Conservation (phyloP, 2,329 filamentous ascomycete genomes). For the Pseudopithomyces maydicus region DNA sequence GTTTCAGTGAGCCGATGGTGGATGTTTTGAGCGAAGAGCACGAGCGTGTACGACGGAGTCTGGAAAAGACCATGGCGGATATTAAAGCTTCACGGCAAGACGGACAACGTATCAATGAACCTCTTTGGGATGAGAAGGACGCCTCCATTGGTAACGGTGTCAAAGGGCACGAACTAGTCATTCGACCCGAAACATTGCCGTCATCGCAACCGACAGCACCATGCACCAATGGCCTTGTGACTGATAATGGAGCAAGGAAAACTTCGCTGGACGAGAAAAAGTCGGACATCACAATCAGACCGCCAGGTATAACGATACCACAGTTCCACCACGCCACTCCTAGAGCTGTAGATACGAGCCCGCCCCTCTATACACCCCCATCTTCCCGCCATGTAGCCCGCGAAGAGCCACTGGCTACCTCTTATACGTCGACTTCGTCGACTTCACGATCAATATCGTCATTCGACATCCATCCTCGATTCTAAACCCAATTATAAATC, state of each 20-base stretch:
- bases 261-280: slow-evolving; percentile 37
- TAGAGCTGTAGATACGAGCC: slow-evolving; percentile 16
- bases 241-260: slow-evolving; percentile 18
- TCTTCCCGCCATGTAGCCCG: background rate
- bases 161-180: slow-evolving; percentile 16
- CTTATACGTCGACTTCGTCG: background rate
- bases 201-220: slow-evolving; percentile 10
- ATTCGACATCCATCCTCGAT: background rate
- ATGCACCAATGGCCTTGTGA: slow-evolving; percentile 14
- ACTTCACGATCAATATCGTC: background rate
- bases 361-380: background rate
- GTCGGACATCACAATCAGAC: slow-evolving; percentile 38
- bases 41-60: slow-evolving; percentile 30
- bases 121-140: slow-evolving; percentile 33
- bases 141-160: slow-evolving; percentile 24
- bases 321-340: slow-evolving; percentile 27
- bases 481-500: background rate
- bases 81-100: slow-evolving; percentile 14
- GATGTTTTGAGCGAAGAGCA: slow-evolving; percentile 26
- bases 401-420: background rate
- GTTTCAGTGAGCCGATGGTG: slow-evolving; percentile 32
- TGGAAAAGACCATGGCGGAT: slow-evolving; percentile 30
- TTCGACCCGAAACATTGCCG: slow-evolving; percentile 14
- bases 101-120: slow-evolving; percentile 27
- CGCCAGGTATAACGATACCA: slow-evolving; percentile 28